Conservation (phyloP, 345 rosid species). For the Crucihimalaya himalaica region DNA sequence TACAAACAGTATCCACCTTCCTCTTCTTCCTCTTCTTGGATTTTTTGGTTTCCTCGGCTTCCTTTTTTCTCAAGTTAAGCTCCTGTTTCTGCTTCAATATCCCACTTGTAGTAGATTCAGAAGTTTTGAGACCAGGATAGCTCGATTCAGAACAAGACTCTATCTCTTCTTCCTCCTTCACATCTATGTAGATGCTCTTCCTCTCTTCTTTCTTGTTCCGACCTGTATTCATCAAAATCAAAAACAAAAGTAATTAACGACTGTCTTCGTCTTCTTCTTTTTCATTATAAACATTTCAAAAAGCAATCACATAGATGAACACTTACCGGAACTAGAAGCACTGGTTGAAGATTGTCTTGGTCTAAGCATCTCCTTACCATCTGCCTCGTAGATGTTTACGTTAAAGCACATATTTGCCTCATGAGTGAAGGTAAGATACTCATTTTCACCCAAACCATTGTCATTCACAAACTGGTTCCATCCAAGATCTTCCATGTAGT, state of each 20-base stretch:
- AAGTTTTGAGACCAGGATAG: neutral
- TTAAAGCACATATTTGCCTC: conserved; percentile 26
- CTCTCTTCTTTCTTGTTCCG: neutral
- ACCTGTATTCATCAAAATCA: conserved; percentile 3
- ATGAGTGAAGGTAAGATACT: conserved; percentile 33
- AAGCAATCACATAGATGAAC: neutral
- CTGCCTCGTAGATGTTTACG: conserved; percentile 23
- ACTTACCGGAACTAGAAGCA: conserved; percentile 25
- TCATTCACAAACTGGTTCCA: conserved; percentile 37
- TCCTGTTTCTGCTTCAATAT: neutral
- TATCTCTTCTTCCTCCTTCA: conserved; percentile 10
- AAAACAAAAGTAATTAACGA: neutral
- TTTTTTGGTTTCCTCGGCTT: neutral
- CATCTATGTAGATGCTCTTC: conserved; percentile 12
- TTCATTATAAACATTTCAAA: neutral
- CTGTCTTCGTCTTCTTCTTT: neutral
- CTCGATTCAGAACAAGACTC: conserved; percentile 20
- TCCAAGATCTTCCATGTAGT: conserved; percentile 37
- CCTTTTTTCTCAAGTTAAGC: conserved; percentile 28
- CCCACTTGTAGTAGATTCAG: conserved; percentile 8
- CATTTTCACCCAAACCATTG: conserved; percentile 29
- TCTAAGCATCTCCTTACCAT: conserved; percentile 27
- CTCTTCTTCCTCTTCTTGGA: conserved; percentile 1
- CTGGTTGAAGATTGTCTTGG: neutral
- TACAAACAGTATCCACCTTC: neutral